phyloP scores from a whole-genome alignment of 768 basidiomycete species.

The Suillus hirtellus region DNA sequence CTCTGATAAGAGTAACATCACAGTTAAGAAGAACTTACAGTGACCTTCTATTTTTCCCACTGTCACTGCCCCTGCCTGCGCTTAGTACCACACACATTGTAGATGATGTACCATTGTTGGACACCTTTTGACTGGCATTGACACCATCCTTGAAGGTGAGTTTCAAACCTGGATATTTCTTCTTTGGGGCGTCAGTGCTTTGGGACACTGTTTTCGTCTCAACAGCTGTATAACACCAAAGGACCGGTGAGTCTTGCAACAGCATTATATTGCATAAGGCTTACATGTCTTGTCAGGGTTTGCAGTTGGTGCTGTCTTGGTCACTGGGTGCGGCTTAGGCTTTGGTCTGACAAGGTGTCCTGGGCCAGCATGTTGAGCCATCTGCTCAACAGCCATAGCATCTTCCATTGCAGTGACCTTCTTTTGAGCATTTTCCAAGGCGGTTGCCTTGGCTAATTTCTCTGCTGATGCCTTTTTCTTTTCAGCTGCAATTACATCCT shows the following conservation, averaged over 20 bases:
- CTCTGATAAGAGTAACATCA: background rate
- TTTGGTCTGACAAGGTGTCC: conserved; percentile 1
- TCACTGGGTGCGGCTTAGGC: background rate
- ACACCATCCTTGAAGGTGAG: conserved; percentile 1
- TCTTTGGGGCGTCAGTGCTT: background rate
- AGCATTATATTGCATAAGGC: background rate
- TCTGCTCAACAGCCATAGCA: conserved; percentile 3
- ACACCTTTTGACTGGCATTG: background rate
- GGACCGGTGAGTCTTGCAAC: background rate
- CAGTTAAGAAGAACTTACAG: background rate
- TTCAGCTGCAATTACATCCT: background rate
- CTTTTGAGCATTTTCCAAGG: background rate
- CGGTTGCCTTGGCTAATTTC: background rate
- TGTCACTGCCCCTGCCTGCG: no score
- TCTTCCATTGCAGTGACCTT: background rate
- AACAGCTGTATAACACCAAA: background rate
- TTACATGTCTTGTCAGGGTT: background rate
- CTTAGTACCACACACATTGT: background rate
- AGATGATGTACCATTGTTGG: background rate
- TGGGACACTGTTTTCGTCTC: background rate
- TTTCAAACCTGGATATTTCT: conserved; percentile 1
- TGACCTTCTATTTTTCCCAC: no score
- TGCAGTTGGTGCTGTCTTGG: background rate
- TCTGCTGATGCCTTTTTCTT: background rate
- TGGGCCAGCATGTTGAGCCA: background rate